phyloP scores from a whole-genome alignment of 257 asterid genomes.

The Jasminum sambac region DNA sequence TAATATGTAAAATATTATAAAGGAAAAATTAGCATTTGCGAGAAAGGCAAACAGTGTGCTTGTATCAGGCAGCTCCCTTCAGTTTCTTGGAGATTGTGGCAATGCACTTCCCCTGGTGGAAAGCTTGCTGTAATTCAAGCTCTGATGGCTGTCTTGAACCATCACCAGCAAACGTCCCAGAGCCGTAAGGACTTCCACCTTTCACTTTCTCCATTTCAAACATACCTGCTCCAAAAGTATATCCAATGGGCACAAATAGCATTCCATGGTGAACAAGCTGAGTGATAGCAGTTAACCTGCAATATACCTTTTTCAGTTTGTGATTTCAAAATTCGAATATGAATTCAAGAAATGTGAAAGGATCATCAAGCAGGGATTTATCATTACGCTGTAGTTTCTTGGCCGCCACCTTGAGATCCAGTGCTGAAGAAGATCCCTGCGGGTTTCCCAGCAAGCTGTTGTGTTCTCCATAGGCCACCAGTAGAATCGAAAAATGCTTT shows the following conservation, averaged over 20 bases:
- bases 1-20: background rate
- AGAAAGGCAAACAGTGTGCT: background rate
- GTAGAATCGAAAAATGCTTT: slow-evolving; percentile 54
- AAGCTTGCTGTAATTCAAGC: slow-evolving; percentile 40
- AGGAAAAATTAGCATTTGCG: background rate
- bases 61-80: slow-evolving; percentile 34
- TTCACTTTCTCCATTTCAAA: slow-evolving; percentile 48
- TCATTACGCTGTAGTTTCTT: slow-evolving; percentile 50
- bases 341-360: background rate
- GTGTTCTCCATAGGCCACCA: slow-evolving; percentile 51
- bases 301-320: slow-evolving; percentile 2
- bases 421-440: slow-evolving; percentile 55
- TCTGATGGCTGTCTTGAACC: slow-evolving; percentile 44
- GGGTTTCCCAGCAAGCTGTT: slow-evolving; percentile 55
- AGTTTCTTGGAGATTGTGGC: slow-evolving; percentile 41
- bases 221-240: slow-evolving; percentile 66
- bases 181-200: slow-evolving; percentile 44
- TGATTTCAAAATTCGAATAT: background rate
- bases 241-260: slow-evolving; percentile 68
- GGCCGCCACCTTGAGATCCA: slow-evolving; percentile 63
- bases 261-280: slow-evolving; percentile 68
- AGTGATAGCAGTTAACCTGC: slow-evolving; percentile 63
- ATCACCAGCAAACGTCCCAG: slow-evolving; percentile 47
- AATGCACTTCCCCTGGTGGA: slow-evolving; percentile 40
- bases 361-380: slow-evolving; percentile 13